Conservation (phyloP, 345 rosid genomes). For the Schrenkiella parvula region DNA sequence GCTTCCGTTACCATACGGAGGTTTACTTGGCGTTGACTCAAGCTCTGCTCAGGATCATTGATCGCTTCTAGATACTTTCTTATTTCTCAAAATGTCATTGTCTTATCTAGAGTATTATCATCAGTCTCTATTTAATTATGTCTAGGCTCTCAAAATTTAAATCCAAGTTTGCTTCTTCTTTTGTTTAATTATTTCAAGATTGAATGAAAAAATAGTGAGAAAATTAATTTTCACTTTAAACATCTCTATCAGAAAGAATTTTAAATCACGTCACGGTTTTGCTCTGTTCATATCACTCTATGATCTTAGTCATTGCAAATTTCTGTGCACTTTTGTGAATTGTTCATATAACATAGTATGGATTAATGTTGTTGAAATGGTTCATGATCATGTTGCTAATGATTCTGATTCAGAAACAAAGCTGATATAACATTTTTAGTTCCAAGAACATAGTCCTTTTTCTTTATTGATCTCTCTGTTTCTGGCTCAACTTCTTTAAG, state of each 20-base stretch:
- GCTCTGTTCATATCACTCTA: background rate
- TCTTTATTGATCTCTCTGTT: background rate
- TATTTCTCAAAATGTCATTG: background rate
- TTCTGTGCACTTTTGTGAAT: background rate
- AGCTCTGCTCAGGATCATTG: constrained; percentile 29
- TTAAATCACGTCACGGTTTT: background rate
- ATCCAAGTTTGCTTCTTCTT: background rate
- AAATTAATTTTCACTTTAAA: background rate
- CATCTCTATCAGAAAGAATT: background rate
- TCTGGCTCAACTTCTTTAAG: background rate
- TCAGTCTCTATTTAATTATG: background rate
- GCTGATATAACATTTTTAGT: background rate
- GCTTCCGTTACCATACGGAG: constrained; percentile 5
- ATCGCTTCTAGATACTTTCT: constrained; percentile 21
- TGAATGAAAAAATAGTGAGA: background rate
- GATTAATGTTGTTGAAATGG: background rate
- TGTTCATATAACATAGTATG: background rate
- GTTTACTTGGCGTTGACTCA: constrained; percentile 34
- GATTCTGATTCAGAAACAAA: background rate
- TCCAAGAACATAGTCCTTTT: background rate
- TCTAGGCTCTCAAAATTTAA: background rate
- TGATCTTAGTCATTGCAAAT: background rate
- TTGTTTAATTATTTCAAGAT: background rate
- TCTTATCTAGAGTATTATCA: background rate
- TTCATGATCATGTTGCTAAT: constrained; percentile 7